These are phyloP conservation scores for Stephania cephalantha DNA, from an alignment of 164 flowering plant genomes.

Conservation along the genomic window DNA sequence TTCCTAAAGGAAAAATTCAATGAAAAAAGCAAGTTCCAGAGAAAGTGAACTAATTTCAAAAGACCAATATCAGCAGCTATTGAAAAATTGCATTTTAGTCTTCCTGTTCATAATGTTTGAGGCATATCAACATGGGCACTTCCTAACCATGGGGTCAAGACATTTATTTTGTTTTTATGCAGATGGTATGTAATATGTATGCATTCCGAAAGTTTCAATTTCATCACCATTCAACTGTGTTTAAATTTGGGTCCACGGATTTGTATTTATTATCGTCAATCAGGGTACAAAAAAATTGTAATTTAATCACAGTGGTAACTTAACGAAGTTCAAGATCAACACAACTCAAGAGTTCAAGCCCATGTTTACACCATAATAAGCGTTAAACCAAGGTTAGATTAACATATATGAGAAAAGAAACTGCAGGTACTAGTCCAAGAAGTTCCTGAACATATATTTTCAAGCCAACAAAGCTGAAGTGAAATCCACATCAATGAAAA, in stretches of 20 bases:
- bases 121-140: conserved; percentile 41
- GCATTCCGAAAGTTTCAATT: not conserved
- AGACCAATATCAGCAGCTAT: conserved; percentile 23
- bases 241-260: conserved; percentile 8
- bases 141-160: conserved; percentile 21
- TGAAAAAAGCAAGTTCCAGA: conserved; percentile 25
- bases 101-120: conserved; percentile 14
- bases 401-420: not conserved
- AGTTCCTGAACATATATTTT: not conserved
- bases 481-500: not conserved
- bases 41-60: conserved; percentile 25
- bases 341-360: not conserved
- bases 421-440: not conserved
- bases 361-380: not conserved
- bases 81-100: conserved; percentile 23
- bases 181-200: not conserved
- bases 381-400: too few relatives aligned
- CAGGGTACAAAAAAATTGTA: conserved; percentile 5
- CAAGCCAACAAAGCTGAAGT: not conserved
- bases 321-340: not conserved
- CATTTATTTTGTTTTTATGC: conserved; percentile 14
- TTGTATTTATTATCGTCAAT: conserved; percentile 10
- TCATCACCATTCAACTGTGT: not conserved
- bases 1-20: conserved; percentile 3
- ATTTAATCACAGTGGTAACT: not conserved